Conservation (phyloP, 306 rosid species). For the Malus sieversii region DNA sequence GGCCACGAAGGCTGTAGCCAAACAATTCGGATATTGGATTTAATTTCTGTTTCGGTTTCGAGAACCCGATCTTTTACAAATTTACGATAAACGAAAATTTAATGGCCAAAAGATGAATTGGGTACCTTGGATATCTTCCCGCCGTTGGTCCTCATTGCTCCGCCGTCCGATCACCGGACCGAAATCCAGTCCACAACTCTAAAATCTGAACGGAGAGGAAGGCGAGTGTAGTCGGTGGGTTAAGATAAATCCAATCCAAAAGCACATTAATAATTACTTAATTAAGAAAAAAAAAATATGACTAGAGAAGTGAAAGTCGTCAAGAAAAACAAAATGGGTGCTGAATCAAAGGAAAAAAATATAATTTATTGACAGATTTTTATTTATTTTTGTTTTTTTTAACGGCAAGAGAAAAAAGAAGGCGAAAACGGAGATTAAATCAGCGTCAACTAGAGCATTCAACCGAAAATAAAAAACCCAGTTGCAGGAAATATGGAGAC, state of each 20-base stretch:
- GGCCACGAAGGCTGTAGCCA: slow-evolving; percentile 57
- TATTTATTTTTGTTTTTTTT: too few species aligned
- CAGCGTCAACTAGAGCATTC: slow-evolving; percentile 21
- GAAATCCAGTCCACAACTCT: neutral
- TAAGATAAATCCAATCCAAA: slow-evolving; percentile 25
- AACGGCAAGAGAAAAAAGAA: neutral
- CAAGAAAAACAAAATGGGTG: slow-evolving; percentile 4
- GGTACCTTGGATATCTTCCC: slow-evolving; percentile 56
- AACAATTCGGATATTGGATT: neutral
- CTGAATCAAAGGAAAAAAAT: slow-evolving; percentile 5
- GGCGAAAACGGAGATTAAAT: too few species aligned
- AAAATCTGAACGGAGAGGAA: slow-evolving; percentile 7
- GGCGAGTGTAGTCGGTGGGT: neutral
- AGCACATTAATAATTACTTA: neutral
- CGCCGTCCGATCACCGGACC: slow-evolving; percentile 10
- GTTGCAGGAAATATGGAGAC: slow-evolving; percentile 63
- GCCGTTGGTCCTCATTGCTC: slow-evolving; percentile 51
- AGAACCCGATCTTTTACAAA: neutral
- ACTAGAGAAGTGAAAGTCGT: neutral
- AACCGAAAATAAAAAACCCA: slow-evolving; percentile 57
- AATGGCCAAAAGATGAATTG: neutral
- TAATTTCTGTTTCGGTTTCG: neutral
- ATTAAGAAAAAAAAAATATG: neutral
- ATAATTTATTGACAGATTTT: neutral
- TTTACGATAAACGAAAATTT: neutral